These are phyloP conservation scores for Apiotrichum gamsii DNA, from an alignment of 1,284 basidiomycete genomes.

Conservation along the genomic window DNA sequence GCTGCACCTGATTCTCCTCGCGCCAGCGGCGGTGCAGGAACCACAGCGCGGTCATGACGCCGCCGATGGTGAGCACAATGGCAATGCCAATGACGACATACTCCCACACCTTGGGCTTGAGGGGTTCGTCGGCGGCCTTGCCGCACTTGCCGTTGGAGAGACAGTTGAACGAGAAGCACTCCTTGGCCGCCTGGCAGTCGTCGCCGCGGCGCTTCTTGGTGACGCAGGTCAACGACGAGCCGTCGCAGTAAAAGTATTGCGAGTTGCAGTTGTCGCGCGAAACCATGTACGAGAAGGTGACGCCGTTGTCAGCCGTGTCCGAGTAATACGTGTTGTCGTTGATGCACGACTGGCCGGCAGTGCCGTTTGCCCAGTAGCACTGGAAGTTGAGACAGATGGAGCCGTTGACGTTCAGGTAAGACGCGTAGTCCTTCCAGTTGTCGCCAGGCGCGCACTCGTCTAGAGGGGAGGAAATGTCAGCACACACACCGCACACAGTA, in stretches of 20 bases:
- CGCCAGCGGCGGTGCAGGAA: conserved; percentile 64
- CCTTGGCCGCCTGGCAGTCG: conserved; percentile 69
- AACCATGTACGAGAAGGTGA: conserved; percentile 66
- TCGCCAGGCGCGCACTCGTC: conserved; percentile 68
- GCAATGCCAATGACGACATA: conserved; percentile 66
- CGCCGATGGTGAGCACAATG: conserved; percentile 69
- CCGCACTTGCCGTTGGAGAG: conserved; percentile 57
- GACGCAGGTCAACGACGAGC: conserved; percentile 55
- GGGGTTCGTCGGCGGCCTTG: conserved; percentile 56
- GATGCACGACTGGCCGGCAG: conserved; percentile 58
- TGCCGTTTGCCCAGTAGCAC: conserved; percentile 73
- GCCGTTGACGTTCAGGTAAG: conserved; percentile 69
- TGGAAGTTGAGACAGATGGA: conserved; percentile 71
- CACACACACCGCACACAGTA: not conserved
- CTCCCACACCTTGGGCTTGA: conserved; percentile 61
- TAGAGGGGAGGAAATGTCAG: conserved; percentile 38
- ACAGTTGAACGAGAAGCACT: conserved; percentile 76
- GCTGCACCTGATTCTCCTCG: conserved; percentile 67
- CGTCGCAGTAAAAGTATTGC: conserved; percentile 64
- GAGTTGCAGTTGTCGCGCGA: conserved; percentile 58
- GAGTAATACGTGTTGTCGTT: conserved; percentile 73
- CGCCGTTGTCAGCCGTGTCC: conserved; percentile 51
- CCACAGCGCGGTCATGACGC: conserved; percentile 62
- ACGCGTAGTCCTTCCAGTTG: conserved; percentile 59
- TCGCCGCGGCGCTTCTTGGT: conserved; percentile 55